Conservation (phyloP, 164 flowering plant genomes). For the Brasenia schreberi region DNA sequence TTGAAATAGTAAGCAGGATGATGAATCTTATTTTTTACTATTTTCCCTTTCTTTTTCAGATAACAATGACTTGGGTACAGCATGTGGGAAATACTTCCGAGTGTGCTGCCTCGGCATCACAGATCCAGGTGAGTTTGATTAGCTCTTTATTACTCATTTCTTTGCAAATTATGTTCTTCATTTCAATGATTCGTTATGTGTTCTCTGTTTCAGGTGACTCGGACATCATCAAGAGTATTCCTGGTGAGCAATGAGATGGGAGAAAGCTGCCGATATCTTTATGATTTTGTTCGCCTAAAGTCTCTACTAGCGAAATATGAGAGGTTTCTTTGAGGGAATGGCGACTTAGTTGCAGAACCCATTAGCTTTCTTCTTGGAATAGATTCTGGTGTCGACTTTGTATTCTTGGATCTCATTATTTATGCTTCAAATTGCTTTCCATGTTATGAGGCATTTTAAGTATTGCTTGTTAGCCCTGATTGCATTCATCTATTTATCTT, state of each 20-base stretch:
- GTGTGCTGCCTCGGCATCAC: constrained; percentile 44
- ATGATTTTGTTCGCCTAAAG: not conserved
- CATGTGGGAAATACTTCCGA: constrained; percentile 42
- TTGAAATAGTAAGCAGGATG: too few species aligned
- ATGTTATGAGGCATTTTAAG: too few species aligned
- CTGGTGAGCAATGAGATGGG: constrained; percentile 19
- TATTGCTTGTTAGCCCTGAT: too few species aligned
- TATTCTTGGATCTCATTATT: too few species aligned
- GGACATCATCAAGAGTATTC: constrained; percentile 33
- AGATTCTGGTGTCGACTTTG: too few species aligned
- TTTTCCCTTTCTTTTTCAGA: constrained; percentile 12
- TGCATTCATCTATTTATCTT: too few species aligned
- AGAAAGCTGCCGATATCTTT: not conserved
- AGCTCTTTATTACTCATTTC: not conserved
- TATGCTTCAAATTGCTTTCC: too few species aligned
- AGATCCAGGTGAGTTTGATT: constrained; percentile 25
- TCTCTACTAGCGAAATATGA: not conserved
- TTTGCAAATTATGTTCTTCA: not conserved
- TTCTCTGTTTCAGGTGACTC: constrained; percentile 27
- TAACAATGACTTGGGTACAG: constrained; percentile 47
- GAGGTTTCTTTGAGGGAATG: not conserved
- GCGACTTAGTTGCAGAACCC: not conserved
- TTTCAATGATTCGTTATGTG: not conserved
- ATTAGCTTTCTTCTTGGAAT: not conserved
- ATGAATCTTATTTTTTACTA: too few species aligned